Evolutionary conservation across 2,329 filamentous ascomycete genomes (phyloP).

Genomic region (Arachnopeziza araneosa): DNA sequence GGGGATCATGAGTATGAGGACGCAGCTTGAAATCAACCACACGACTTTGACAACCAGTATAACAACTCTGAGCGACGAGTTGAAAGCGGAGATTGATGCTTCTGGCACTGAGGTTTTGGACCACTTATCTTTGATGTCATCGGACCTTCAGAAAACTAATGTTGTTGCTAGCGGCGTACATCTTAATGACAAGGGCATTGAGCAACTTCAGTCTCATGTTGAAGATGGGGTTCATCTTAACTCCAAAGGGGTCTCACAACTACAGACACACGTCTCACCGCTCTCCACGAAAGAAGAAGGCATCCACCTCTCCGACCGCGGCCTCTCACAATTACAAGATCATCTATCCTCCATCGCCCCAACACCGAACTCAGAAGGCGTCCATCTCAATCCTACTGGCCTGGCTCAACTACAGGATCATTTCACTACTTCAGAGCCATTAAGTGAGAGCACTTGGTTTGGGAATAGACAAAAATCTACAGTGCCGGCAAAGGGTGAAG

Average conservation of each 20-base stretch:
- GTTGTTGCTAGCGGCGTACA: slow-evolving; percentile 10
- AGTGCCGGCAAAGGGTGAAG: background rate
- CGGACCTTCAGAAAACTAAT: slow-evolving; percentile 7
- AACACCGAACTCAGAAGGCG: background rate
- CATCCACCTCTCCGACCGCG: background rate
- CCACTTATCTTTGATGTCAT: slow-evolving; percentile 11
- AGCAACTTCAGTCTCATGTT: slow-evolving; percentile 3
- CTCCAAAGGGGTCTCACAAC: slow-evolving; percentile 5
- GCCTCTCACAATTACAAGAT: background rate
- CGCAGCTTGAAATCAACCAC: slow-evolving; percentile 24
- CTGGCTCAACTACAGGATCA: slow-evolving; percentile 4
- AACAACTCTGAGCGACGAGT: slow-evolving; percentile 19
- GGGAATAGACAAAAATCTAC: background rate
- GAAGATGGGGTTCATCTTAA: slow-evolving; percentile 8
- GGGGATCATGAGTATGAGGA: slow-evolving; percentile 8
- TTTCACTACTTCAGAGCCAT: background rate
- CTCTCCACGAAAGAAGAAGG: background rate
- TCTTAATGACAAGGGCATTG: slow-evolving; percentile 8
- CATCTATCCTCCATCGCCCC: background rate
- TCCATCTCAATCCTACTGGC: slow-evolving; percentile 8
- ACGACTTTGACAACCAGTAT: slow-evolving; percentile 23
- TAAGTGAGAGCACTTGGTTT: background rate
- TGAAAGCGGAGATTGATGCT: slow-evolving; percentile 25
- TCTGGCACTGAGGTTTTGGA: slow-evolving; percentile 19
- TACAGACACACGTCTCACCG: background rate